Conservation (phyloP, 1,284 basidiomycete genomes). For the Coniferiporia sulphurascens region DNA sequence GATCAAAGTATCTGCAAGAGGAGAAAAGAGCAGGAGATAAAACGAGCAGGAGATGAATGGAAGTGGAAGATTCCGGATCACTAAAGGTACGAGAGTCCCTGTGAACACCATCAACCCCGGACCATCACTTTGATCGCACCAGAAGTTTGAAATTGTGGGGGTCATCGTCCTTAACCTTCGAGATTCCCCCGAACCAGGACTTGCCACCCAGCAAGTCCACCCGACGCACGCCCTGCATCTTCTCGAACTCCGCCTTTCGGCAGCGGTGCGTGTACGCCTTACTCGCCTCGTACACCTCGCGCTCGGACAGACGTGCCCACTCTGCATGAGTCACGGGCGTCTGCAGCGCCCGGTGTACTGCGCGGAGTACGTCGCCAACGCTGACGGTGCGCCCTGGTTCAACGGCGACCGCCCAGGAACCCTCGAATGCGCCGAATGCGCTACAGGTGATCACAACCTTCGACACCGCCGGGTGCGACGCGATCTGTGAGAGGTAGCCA, state of each 20-base stretch:
- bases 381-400: constrained; percentile 6
- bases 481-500: constrained; percentile 11
- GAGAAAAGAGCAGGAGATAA: too few species aligned
- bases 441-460: constrained; percentile 4
- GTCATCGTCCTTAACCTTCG: not conserved
- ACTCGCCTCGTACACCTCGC: not conserved
- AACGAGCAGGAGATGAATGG: too few species aligned
- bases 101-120: not conserved
- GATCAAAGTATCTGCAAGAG: too few species aligned
- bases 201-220: constrained; percentile 1
- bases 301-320: not conserved
- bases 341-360: not conserved
- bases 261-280: constrained; percentile 1
- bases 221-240: constrained; percentile 6
- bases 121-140: not conserved
- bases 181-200: not conserved
- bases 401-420: not conserved
- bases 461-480: not conserved
- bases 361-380: not conserved
- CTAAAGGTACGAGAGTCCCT: too few species aligned
- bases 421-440: constrained; percentile 2
- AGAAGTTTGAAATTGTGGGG: not conserved
- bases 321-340: constrained; percentile 2
- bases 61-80: too few species aligned
- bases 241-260: constrained; percentile 2